Percentiles rank a stretch among this genome's conserved stretches.
These are phyloP conservation scores for Camelina laxa DNA, from an alignment of 345 rosid genomes.

Conservation along the genomic window DNA sequence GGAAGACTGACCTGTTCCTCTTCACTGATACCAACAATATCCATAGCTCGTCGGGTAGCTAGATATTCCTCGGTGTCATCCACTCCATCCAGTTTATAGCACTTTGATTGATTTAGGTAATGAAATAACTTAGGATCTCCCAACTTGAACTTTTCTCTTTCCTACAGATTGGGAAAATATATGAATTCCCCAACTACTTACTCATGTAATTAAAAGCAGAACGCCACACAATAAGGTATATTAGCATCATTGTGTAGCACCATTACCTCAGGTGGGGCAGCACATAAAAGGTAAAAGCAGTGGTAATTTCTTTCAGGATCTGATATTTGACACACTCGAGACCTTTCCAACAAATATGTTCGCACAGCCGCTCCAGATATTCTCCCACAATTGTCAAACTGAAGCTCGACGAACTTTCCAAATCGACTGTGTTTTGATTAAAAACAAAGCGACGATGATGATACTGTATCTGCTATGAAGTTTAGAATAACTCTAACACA, in stretches of 20 bases:
- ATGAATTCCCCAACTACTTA: slow-evolving; percentile 22
- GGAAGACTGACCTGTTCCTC: slow-evolving; percentile 84
- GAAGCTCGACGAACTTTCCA: slow-evolving; percentile 99
- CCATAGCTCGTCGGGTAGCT: slow-evolving; percentile 99
- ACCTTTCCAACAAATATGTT: slow-evolving; percentile 94
- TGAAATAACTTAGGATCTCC: slow-evolving; percentile 72
- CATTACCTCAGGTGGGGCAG: slow-evolving; percentile 94
- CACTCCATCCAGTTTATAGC: slow-evolving; percentile 82
- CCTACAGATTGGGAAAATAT: slow-evolving; percentile 53
- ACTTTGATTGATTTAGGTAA: slow-evolving; percentile 89
- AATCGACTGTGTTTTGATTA: slow-evolving; percentile 75
- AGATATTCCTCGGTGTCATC: slow-evolving; percentile 89
- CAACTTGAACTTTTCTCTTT: slow-evolving; percentile 81
- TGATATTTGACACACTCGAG: slow-evolving; percentile 99
- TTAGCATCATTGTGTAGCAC: slow-evolving; percentile 17
- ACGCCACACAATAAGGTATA: slow-evolving; percentile 25
- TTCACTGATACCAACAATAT: slow-evolving; percentile 94
- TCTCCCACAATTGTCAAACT: slow-evolving; percentile 97
- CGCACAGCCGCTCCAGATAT: slow-evolving; percentile 99
- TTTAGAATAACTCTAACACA: slow-evolving; percentile 7
- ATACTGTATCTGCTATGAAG: not conserved
- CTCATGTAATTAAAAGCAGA: slow-evolving; percentile 21
- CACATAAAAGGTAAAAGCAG: slow-evolving; percentile 95
- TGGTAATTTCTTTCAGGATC: slow-evolving; percentile 99
- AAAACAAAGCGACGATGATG: slow-evolving; percentile 19